phyloP scores from a whole-genome alignment of 768 basidiomycete species.

The Termitomyces sp. region DNA sequence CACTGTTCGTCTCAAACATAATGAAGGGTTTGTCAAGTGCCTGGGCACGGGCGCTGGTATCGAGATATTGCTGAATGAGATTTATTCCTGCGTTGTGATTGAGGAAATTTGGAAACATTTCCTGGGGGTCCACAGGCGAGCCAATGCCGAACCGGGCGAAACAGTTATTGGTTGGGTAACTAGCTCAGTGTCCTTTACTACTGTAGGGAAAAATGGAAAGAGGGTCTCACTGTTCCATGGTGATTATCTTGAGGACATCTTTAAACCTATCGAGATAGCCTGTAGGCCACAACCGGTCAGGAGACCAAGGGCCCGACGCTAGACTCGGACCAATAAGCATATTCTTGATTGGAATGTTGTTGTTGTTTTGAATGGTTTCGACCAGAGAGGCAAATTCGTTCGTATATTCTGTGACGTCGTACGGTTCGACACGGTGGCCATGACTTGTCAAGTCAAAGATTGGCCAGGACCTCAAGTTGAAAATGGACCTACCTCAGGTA shows the following conservation, averaged over 20 bases:
- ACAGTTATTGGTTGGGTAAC: slow-evolving; percentile 59
- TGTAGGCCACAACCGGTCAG: slow-evolving; percentile 41
- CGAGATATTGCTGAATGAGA: slow-evolving; percentile 46
- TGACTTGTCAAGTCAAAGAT: slow-evolving; percentile 9
- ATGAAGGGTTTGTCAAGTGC: slow-evolving; percentile 41
- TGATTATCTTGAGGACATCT: slow-evolving; percentile 34
- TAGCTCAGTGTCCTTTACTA: slow-evolving; percentile 11
- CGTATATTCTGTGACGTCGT: slow-evolving; percentile 35
- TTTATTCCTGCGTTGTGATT: slow-evolving; percentile 47
- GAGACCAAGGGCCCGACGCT: slow-evolving; percentile 47
- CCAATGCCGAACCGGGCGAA: slow-evolving; percentile 43
- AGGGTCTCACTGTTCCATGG: slow-evolving; percentile 48
- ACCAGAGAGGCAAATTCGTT: slow-evolving; percentile 41
- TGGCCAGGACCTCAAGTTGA: neutral
- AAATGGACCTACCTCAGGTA: slow-evolving; percentile 33
- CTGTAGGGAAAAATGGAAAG: neutral
- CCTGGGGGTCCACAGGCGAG: slow-evolving; percentile 32
- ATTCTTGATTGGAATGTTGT: slow-evolving; percentile 25
- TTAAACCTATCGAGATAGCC: slow-evolving; percentile 40
- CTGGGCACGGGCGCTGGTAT: slow-evolving; percentile 40
- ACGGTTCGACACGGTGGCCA: slow-evolving; percentile 17
- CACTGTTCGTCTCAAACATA: slow-evolving; percentile 71
- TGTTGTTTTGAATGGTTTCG: slow-evolving; percentile 28
- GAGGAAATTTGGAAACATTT: slow-evolving; percentile 49
- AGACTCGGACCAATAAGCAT: slow-evolving; percentile 60